Evolutionary conservation across 2,329 filamentous ascomycete genomes (phyloP).

Genomic region (Fusarium secorum): DNA sequence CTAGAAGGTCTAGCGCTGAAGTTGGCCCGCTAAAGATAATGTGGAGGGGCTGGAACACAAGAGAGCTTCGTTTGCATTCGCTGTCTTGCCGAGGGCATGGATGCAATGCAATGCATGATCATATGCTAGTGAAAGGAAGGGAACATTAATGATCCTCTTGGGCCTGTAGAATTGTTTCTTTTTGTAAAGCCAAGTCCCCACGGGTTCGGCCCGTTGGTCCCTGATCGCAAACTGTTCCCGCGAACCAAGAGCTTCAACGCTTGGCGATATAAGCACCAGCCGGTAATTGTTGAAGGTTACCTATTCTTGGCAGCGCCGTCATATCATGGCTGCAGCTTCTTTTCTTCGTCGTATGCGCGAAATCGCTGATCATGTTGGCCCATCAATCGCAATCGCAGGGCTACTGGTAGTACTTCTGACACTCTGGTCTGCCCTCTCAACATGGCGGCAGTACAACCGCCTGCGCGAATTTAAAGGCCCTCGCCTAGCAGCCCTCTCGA

Average conservation of each 20-base stretch:
- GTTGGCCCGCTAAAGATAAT: not conserved
- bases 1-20: not conserved
- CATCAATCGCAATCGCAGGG: conserved; percentile 17
- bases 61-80: not conserved
- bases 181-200: not conserved
- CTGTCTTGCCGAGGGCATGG: not conserved
- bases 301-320: not conserved
- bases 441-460: conserved; percentile 45
- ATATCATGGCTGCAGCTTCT: conserved; percentile 6
- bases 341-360: not conserved
- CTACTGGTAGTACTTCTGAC: conserved; percentile 1
- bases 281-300: too few species aligned
- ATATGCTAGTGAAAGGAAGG: not conserved
- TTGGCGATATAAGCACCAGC: not conserved
- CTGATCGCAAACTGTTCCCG: not conserved
- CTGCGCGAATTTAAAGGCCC: conserved; percentile 54
- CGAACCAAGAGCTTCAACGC: not conserved
- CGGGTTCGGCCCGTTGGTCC: not conserved
- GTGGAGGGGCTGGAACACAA: not conserved
- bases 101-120: not conserved
- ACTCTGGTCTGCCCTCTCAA: conserved; percentile 28
- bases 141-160: conserved; percentile 14
- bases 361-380: not conserved
- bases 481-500: conserved; percentile 48
- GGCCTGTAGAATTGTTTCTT: not conserved